These are phyloP conservation scores for Sugiyamaella boreocaroliniensis DNA, from an alignment of 805 yeast species.

Conservation along the genomic window DNA sequence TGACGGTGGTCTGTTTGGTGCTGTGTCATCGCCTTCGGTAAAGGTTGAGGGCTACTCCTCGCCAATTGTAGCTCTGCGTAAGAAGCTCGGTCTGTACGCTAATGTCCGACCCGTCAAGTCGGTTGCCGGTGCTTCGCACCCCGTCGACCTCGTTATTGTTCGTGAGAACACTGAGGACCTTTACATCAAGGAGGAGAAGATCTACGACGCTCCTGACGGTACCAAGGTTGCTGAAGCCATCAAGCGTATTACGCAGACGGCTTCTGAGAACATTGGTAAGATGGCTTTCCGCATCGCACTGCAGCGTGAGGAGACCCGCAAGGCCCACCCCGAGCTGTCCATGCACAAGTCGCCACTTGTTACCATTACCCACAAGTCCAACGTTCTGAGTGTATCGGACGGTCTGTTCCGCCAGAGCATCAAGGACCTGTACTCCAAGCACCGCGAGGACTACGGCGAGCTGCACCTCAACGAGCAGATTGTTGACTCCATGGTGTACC, in stretches of 20 bases:
- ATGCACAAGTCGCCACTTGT: constrained; percentile 57
- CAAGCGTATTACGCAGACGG: constrained; percentile 88
- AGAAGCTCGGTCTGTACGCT: constrained; percentile 89
- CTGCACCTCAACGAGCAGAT: constrained; percentile 86
- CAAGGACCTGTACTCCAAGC: constrained; percentile 50
- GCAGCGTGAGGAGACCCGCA: constrained; percentile 78
- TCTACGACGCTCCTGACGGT: constrained; percentile 71
- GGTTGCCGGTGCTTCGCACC: constrained; percentile 76
- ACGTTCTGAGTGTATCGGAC: constrained; percentile 85
- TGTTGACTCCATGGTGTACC: constrained; percentile 98
- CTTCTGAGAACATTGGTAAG: constrained; percentile 77
- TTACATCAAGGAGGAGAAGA: constrained; percentile 86
- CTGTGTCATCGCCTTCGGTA: constrained; percentile 87
- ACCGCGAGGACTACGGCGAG: constrained; percentile 48
- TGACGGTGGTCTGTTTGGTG: constrained; percentile 97
- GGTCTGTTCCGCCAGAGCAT: constrained; percentile 93
- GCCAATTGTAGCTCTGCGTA: constrained; percentile 97
- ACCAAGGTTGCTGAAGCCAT: constrained; percentile 93
- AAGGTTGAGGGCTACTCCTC: constrained; percentile 96
- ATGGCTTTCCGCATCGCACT: constrained; percentile 90
- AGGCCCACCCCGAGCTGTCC: constrained; percentile 32
- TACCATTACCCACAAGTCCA: constrained; percentile 95
- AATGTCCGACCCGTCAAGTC: constrained; percentile 97
- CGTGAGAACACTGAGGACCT: constrained; percentile 98
- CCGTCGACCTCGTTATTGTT: constrained; percentile 95